Conservation (phyloP, 1,284 basidiomycete genomes). For the Trametes sp. region DNA sequence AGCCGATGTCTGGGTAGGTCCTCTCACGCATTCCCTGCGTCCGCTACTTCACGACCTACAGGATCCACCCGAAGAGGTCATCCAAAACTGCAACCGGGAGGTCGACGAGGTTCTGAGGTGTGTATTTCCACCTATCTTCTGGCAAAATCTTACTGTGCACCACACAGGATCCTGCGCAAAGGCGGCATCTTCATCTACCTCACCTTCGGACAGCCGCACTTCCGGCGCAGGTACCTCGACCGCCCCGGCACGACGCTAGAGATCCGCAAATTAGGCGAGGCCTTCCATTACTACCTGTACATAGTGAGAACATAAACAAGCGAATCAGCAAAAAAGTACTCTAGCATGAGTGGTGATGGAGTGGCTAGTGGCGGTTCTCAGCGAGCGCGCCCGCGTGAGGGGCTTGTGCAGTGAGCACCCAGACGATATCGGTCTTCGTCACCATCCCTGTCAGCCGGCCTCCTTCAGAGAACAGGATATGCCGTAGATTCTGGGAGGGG, state of each 20-base stretch:
- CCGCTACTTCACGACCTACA: constrained; percentile 39
- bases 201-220: constrained; percentile 93
- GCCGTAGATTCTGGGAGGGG: constrained; percentile 62
- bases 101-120: constrained; percentile 84
- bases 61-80: constrained; percentile 83
- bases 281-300: constrained; percentile 90
- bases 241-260: constrained; percentile 64
- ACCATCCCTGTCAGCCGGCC: constrained; percentile 70
- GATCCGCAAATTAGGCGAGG: constrained; percentile 73
- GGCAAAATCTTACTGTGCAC: neutral
- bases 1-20: constrained; percentile 86
- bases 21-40: constrained; percentile 1
- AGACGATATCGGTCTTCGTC: constrained; percentile 73
- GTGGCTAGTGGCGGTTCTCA: constrained; percentile 23
- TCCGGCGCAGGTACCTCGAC: constrained; percentile 76
- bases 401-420: constrained; percentile 64
- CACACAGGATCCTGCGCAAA: constrained; percentile 66
- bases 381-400: constrained; percentile 59
- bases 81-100: constrained; percentile 82
- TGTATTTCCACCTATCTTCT: neutral
- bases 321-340: neutral
- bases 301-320: constrained; percentile 42
- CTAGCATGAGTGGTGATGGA: constrained; percentile 7
- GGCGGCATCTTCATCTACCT: constrained; percentile 82
- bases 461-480: constrained; percentile 68